Percentiles rank a stretch among this genome's conserved stretches.
Evolutionary conservation across 169 alveolate species (phyloP).

Genomic region (Cryptosporidium meleagridis): DNA sequence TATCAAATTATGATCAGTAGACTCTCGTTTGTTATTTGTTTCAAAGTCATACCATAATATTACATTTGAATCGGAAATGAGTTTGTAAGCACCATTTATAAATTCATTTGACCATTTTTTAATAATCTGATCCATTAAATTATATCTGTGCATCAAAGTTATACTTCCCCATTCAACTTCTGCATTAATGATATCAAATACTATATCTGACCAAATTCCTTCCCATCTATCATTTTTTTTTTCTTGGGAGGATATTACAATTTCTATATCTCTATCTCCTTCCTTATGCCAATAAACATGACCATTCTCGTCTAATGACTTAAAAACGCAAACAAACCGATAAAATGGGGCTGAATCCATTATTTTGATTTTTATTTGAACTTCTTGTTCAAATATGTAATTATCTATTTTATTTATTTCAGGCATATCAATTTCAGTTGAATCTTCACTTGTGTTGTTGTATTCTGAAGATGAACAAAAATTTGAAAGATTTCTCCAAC

Average conservation of each 20-base stretch:
- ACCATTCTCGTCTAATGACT: conserved; percentile 32
- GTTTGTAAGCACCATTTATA: conserved; percentile 4
- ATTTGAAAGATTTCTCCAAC: conserved; percentile 52
- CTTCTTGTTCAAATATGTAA: conserved; percentile 36
- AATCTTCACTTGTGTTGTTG: neutral
- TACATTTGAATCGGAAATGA: neutral
- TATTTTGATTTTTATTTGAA: neutral
- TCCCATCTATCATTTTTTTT: conserved; percentile 14
- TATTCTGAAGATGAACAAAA: conserved; percentile 11
- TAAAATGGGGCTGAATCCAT: neutral
- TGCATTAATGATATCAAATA: conserved; percentile 21
- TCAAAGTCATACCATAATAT: conserved; percentile 19
- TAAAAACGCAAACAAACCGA: conserved; percentile 47
- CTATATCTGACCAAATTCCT: conserved; percentile 42
- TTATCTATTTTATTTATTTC: neutral
- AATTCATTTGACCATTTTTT: conserved; percentile 54
- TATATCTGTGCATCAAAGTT: conserved; percentile 64
- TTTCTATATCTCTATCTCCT: conserved; percentile 55
- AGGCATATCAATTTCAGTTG: conserved; percentile 39
- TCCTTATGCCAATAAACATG: conserved; percentile 43
- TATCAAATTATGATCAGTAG: neutral
- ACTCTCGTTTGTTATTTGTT: neutral
- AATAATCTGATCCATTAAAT: conserved; percentile 50
- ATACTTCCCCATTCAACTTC: conserved; percentile 71
- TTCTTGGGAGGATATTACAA: neutral